These are phyloP conservation scores for Corchorus olitorius DNA, from an alignment of 345 rosid genomes.

Conservation along the genomic window DNA sequence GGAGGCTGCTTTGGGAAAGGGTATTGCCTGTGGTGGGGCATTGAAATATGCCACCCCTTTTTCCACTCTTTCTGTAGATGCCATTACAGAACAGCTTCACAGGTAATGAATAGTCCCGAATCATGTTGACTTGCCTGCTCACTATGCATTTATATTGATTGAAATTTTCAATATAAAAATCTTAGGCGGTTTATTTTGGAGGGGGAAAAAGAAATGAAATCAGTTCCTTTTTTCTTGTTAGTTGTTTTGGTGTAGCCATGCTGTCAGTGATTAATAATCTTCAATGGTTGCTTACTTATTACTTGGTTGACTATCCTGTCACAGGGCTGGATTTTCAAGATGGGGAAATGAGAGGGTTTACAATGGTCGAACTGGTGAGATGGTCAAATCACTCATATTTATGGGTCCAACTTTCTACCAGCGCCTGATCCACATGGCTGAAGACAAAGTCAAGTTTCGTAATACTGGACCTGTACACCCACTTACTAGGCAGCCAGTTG, in stretches of 20 bases:
- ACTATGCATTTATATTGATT: background rate
- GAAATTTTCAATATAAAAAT: background rate
- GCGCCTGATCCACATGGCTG: constrained; percentile 84
- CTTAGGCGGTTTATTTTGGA: background rate
- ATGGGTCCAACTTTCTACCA: constrained; percentile 94
- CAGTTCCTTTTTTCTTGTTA: background rate
- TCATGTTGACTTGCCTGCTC: background rate
- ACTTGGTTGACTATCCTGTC: constrained; percentile 13
- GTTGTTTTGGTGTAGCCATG: background rate
- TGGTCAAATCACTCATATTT: constrained; percentile 69
- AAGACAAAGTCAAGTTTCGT: constrained; percentile 87
- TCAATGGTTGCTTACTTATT: background rate
- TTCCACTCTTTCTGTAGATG: constrained; percentile 68
- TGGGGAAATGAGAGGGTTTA: constrained; percentile 89
- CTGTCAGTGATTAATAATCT: background rate
- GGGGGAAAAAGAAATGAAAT: background rate
- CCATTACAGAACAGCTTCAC: constrained; percentile 84
- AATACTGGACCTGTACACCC: constrained; percentile 97
- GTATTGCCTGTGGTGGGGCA: constrained; percentile 72
- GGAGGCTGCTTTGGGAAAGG: constrained; percentile 93
- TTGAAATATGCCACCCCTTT: constrained; percentile 82
- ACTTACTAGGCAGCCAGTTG: constrained; percentile 86
- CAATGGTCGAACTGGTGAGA: constrained; percentile 78
- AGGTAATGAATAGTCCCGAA: constrained; percentile 42
- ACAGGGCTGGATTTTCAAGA: constrained; percentile 83